Percentiles rank a stretch among this genome's conserved stretches.
Conservation (phyloP, 139 green algal species). For the Coelastrella sp. region DNA sequence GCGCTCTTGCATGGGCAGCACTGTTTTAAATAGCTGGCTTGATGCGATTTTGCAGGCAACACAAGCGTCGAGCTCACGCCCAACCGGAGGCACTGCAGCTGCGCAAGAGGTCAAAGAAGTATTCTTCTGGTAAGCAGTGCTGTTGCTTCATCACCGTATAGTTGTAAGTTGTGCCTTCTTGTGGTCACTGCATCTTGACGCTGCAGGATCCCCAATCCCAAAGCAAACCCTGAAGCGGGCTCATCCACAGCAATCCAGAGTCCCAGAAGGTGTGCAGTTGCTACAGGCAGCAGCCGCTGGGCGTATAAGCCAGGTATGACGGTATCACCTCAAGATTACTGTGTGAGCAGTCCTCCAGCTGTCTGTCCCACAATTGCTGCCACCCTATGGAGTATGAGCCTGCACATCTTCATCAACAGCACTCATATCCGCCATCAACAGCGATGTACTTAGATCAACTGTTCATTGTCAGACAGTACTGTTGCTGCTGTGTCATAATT, state of each 20-base stretch:
- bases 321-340: too few species aligned
- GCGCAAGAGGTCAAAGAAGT: background rate
- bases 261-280: background rate
- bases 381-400: too few species aligned
- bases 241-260: background rate
- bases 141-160: background rate
- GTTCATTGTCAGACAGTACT: background rate
- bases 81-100: background rate
- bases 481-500: background rate
- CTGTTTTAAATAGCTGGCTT: background rate
- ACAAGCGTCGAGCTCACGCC: background rate
- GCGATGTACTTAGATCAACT: too few species aligned
- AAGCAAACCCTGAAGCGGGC: too few species aligned
- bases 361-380: too few species aligned
- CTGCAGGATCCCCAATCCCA: too few species aligned
- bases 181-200: too few species aligned
- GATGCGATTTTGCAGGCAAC: background rate
- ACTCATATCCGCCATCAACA: too few species aligned
- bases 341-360: background rate
- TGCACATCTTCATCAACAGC: too few species aligned
- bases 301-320: background rate
- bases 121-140: background rate
- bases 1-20: background rate
- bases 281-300: slow-evolving; percentile 9
- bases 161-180: too few species aligned